Evolutionary conservation across 176 grass and related monocot genomes (phyloP).

Genomic region (Aegilops tauschii): DNA sequence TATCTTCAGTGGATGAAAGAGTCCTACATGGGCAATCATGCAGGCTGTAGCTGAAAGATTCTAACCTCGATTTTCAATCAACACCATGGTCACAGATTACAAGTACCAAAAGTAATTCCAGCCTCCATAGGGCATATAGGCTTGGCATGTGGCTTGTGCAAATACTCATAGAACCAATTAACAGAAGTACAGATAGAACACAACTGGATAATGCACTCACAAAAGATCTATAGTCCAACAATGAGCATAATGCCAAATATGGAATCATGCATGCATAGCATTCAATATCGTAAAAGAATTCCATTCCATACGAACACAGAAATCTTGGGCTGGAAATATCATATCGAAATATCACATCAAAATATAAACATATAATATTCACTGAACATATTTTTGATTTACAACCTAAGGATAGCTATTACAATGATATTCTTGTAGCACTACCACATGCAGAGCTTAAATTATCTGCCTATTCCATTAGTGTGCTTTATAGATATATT

Average conservation of each 20-base stretch:
- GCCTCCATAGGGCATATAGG: neutral
- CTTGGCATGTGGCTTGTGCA: neutral
- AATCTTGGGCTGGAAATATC: no score
- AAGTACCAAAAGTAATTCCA: neutral
- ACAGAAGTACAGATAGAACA: neutral
- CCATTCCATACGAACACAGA: neutral
- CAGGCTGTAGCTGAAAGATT: no score
- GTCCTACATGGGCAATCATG: neutral
- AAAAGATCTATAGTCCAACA: neutral
- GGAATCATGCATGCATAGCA: conserved; percentile 7
- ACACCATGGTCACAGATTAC: neutral
- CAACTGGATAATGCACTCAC: neutral
- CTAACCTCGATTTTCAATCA: neutral
- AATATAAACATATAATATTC: conserved; percentile 5
- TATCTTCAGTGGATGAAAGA: neutral
- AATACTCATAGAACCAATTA: neutral
- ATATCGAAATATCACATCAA: neutral
- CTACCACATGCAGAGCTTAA: neutral
- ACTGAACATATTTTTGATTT: neutral
- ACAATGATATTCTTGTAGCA: conserved; percentile 8
- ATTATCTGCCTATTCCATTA: neutral
- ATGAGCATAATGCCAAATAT: neutral
- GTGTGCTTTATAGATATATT: neutral
- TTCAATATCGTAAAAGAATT: neutral
- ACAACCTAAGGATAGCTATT: neutral